Evolutionary conservation across 1,284 basidiomycete genomes (phyloP).

Genomic region (Gastroboletus turbinatus): DNA sequence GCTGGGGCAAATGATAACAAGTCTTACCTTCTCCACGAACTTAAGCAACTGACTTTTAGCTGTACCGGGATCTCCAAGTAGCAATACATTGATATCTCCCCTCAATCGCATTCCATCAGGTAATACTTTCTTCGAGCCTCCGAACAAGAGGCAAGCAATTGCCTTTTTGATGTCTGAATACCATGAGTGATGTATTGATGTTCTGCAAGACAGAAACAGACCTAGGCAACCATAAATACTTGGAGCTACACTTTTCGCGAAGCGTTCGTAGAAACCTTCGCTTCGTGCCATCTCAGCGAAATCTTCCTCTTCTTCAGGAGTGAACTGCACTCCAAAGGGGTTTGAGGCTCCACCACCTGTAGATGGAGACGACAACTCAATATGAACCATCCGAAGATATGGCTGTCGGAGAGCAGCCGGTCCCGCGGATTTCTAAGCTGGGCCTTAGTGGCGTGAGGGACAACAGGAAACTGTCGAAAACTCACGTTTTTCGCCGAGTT

Average conservation of each 20-base stretch:
- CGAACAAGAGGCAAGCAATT: constrained; percentile 92
- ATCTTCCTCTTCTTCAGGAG: constrained; percentile 97
- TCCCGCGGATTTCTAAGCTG: constrained; percentile 65
- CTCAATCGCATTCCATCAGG: constrained; percentile 97
- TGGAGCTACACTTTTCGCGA: constrained; percentile 92
- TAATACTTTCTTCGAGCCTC: constrained; percentile 97
- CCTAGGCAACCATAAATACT: constrained; percentile 96
- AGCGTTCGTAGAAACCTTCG: constrained; percentile 91
- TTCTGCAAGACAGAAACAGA: constrained; percentile 36
- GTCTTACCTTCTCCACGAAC: constrained; percentile 91
- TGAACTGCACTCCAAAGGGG: constrained; percentile 84
- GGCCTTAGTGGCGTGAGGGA: constrained; percentile 6
- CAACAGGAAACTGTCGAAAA: constrained; percentile 9
- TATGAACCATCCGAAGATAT: constrained; percentile 90
- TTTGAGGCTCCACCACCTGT: constrained; percentile 66
- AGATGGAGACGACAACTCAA: constrained; percentile 83
- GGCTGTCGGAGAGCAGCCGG: constrained; percentile 89
- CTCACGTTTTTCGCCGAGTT: constrained; percentile 80
- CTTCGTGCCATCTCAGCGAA: constrained; percentile 88
- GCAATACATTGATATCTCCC: constrained; percentile 96
- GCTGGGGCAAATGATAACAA: not conserved
- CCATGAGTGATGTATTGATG: constrained; percentile 5
- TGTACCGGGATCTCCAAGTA: constrained; percentile 97
- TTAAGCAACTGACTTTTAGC: constrained; percentile 97
- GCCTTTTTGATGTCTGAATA: constrained; percentile 94